Evolutionary conservation across 2,329 filamentous ascomycete species (phyloP).

Genomic region (Epicoccum sorghinum): DNA sequence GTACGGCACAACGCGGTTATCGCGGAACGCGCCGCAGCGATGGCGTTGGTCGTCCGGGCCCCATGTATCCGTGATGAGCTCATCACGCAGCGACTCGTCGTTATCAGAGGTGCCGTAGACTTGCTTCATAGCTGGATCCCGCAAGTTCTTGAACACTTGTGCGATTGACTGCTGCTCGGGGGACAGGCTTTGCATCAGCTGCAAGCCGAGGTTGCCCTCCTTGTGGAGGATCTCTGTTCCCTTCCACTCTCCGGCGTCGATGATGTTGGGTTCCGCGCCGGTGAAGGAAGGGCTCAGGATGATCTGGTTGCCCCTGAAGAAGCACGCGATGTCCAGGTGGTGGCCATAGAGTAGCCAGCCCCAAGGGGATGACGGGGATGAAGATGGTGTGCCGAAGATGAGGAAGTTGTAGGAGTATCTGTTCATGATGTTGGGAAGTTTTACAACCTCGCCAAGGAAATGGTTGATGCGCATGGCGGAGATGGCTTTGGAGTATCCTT

Average conservation of each 20-base stretch:
- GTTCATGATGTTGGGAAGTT: slow-evolving; percentile 69
- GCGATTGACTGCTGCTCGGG: slow-evolving; percentile 56
- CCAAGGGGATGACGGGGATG: slow-evolving; percentile 62
- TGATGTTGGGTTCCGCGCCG: slow-evolving; percentile 78
- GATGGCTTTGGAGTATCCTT: slow-evolving; percentile 74
- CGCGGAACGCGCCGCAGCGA: slow-evolving; percentile 76
- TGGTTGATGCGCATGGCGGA: slow-evolving; percentile 76
- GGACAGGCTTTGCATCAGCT: slow-evolving; percentile 70
- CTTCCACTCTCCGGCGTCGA: slow-evolving; percentile 67
- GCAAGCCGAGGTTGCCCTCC: slow-evolving; percentile 69
- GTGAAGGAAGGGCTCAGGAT: slow-evolving; percentile 78
- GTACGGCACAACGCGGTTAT: slow-evolving; percentile 77
- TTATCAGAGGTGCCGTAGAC: slow-evolving; percentile 38
- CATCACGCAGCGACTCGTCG: slow-evolving; percentile 38
- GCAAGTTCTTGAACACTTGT: slow-evolving; percentile 64
- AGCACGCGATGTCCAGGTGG: slow-evolving; percentile 75
- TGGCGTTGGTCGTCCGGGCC: slow-evolving; percentile 83
- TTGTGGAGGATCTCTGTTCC: slow-evolving; percentile 70
- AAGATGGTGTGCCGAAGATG: slow-evolving; percentile 69
- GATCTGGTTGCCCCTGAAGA: slow-evolving; percentile 69
- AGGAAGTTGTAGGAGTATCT: slow-evolving; percentile 78
- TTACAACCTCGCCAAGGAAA: slow-evolving; percentile 72
- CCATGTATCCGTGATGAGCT: slow-evolving; percentile 65
- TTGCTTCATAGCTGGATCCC: slow-evolving; percentile 68
- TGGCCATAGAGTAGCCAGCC: slow-evolving; percentile 79